Evolutionary conservation across 2,329 filamentous ascomycete genomes (phyloP).

Genomic region (Lasiodiplodia sp.): DNA sequence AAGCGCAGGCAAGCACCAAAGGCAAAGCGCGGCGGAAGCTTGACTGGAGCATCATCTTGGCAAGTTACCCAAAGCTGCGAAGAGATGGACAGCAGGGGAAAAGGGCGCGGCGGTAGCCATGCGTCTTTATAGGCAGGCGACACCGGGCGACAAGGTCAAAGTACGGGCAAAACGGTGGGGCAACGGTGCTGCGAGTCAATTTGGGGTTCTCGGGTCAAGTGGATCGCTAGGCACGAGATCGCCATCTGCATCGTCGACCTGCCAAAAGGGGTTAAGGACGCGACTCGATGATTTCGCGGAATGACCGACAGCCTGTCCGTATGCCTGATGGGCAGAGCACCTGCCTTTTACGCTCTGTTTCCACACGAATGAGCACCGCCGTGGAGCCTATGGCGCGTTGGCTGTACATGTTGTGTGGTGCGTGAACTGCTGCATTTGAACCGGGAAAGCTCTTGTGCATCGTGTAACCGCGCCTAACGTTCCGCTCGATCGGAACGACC

Average conservation of each 20-base stretch:
- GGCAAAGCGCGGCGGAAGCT: slow-evolving; percentile 10
- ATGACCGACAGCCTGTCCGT: neutral
- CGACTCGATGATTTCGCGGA: slow-evolving; percentile 4
- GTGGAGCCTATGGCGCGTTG: neutral
- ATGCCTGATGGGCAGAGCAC: slow-evolving; percentile 1
- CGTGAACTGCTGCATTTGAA: neutral
- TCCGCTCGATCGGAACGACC: neutral
- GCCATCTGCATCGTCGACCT: slow-evolving; percentile 12
- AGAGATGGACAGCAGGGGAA: neutral
- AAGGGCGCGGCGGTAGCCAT: neutral
- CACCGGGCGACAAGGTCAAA: neutral
- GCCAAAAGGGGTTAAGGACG: slow-evolving; percentile 9
- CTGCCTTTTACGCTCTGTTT: slow-evolving; percentile 10
- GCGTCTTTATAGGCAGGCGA: slow-evolving; percentile 9
- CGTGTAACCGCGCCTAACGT: neutral
- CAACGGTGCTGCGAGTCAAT: neutral
- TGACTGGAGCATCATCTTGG: slow-evolving; percentile 14
- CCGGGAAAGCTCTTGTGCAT: neutral
- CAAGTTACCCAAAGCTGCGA: neutral
- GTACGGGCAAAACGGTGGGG: neutral
- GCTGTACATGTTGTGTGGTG: neutral
- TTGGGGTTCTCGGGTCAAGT: slow-evolving; percentile 13
- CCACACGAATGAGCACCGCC: neutral
- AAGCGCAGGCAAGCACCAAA: slow-evolving; percentile 15
- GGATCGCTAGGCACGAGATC: slow-evolving; percentile 14